Conservation (phyloP, 2,329 filamentous ascomycete genomes). For the Coniella lustricola region DNA sequence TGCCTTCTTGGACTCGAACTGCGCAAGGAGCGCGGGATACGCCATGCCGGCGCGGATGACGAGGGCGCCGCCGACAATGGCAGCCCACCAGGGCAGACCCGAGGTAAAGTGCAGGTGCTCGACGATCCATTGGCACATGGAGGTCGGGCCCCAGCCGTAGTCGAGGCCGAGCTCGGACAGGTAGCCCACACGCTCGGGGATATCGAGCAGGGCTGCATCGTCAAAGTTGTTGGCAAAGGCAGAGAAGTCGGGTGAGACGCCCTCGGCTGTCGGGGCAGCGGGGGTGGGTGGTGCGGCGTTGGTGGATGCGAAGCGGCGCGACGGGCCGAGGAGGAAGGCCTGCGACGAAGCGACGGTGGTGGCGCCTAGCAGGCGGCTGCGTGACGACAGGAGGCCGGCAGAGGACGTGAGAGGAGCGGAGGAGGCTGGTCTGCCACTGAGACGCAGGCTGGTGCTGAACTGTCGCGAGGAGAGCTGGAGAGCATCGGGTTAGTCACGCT, state of each 20-base stretch:
- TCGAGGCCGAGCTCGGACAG: conserved; percentile 77
- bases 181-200: conserved; percentile 75
- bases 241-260: conserved; percentile 23
- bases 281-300: conserved; percentile 15
- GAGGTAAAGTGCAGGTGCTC: conserved; percentile 75
- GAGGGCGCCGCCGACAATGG: conserved; percentile 60
- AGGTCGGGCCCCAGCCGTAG: conserved; percentile 75
- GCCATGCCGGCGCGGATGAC: conserved; percentile 59
- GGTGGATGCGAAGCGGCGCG: conserved; percentile 20
- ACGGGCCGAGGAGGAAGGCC: conserved; percentile 15
- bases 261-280: conserved; percentile 18
- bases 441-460: conserved; percentile 26
- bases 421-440: conserved; percentile 7
- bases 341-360: conserved; percentile 16
- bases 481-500: conserved; percentile 4
- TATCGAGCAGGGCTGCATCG: conserved; percentile 42
- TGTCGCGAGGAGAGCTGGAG: conserved; percentile 16
- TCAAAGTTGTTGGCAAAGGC: conserved; percentile 26
- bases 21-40: conserved; percentile 55
- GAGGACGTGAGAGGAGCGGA: background rate
- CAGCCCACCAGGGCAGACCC: conserved; percentile 76
- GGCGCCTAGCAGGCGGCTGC: conserved; percentile 18
- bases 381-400: conserved; percentile 3
- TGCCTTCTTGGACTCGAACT: conserved; percentile 57
- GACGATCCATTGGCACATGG: conserved; percentile 64